Base-by-base conservation (phyloP, 345 rosid species). In the Euphorbia peplus region DNA sequence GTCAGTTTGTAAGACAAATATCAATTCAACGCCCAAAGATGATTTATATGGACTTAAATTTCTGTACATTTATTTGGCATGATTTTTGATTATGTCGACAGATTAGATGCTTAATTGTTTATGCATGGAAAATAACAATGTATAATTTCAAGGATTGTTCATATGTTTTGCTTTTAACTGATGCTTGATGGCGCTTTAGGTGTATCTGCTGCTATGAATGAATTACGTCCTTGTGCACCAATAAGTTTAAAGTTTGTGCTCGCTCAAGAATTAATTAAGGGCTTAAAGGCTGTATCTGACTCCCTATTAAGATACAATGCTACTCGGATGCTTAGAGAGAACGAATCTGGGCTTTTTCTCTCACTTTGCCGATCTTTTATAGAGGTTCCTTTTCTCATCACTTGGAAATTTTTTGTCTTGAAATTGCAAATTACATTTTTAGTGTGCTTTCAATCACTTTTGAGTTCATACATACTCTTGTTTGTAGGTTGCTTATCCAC, bases 181-280 rank as follows among this genome's bases (percentile, higher is more conserved):
- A 18, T 60, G 12, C 61, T 18, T 63, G n/a, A 42, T 70, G 75
- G 37, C 69, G 46, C 46, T 69, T 52, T 73, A 91, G 98, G 98
- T 76, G 92, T 95, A 50, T 91, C 99, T 66, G 93, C 83, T 42
- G 98, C 98, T 70, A 87, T 91, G 85, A 91, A 90, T 24, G 99
- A 95, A 75, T 78, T 91, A 51, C 95, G 97, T 19, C 92, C 90
- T 8, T 95, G 97, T 84, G 98, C 96, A 61, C 93, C 98, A 0
- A 47, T 87, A 78, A 91, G 92, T 78, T 84, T 90, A 79, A 90
- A 91, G 80, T 76, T 77, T 68, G 80, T 85, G 55, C 83, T 91
- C 70, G 95, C 96, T 72, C 86, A 81, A 73, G 93, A 95, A 76
- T 67, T 95, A 74, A 82, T 87, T 25, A 88, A 84, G 81, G 96